Conservation (phyloP, 805 yeast genomes). For the Yamadazyma philogaea region DNA sequence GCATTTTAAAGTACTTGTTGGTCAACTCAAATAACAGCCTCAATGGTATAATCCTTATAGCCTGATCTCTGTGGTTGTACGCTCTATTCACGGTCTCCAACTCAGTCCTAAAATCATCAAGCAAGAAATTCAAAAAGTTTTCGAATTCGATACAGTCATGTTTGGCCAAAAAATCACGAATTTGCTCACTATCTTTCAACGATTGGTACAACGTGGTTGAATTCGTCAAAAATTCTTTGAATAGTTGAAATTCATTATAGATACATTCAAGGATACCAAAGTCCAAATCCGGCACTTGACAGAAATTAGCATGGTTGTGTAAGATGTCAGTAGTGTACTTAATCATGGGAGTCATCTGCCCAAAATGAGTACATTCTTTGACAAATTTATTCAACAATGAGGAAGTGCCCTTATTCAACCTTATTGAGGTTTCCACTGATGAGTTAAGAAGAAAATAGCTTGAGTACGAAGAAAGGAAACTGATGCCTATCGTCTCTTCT, state of each 20-base stretch:
- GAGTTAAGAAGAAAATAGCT: slow-evolving; percentile 32
- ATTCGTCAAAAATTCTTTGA: slow-evolving; percentile 23
- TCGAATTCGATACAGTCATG: slow-evolving; percentile 27
- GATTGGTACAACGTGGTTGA: slow-evolving; percentile 14
- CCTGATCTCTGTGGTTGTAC: slow-evolving; percentile 21
- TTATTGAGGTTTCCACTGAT: slow-evolving; percentile 28
- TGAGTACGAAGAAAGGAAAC: slow-evolving; percentile 34
- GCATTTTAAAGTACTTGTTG: slow-evolving; percentile 33
- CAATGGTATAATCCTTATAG: slow-evolving; percentile 26
- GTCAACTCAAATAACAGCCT: slow-evolving; percentile 31
- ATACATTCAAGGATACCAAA: slow-evolving; percentile 28
- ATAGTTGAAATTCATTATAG: slow-evolving; percentile 21
- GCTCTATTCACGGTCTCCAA: slow-evolving; percentile 23
- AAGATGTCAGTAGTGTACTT: slow-evolving; percentile 11
- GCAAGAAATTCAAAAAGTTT: slow-evolving; percentile 25
- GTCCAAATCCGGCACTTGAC: slow-evolving; percentile 33
- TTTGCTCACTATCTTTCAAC: slow-evolving; percentile 12
- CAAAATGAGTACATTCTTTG: slow-evolving; percentile 17
- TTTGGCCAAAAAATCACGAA: slow-evolving; percentile 15
- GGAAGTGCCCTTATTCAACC: slow-evolving; percentile 35
- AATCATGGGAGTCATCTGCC: slow-evolving; percentile 9
- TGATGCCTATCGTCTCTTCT: slow-evolving; percentile 36
- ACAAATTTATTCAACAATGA: slow-evolving; percentile 26
- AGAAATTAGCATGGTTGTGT: slow-evolving; percentile 9
- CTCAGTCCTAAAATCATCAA: slow-evolving; percentile 25